Evolutionary conservation across 768 basidiomycete genomes (phyloP).

Genomic region (Serendipita indica): DNA sequence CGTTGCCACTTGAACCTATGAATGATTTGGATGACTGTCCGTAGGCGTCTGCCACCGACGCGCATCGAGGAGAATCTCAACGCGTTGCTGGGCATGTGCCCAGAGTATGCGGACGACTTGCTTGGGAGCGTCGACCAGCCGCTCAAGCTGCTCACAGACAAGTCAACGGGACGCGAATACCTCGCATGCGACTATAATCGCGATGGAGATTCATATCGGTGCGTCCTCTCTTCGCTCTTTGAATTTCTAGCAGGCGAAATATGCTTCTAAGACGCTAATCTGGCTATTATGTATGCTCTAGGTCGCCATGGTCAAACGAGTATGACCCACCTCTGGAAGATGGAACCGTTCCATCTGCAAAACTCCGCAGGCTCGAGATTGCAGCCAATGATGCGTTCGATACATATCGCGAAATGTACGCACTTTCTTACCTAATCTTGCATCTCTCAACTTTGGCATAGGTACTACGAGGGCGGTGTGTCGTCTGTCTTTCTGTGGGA

Average conservation of each 20-base stretch:
- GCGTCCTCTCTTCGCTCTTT: slow-evolving; percentile 23
- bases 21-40: not conserved
- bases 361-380: slow-evolving; percentile 81
- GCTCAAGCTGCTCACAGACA: slow-evolving; percentile 65
- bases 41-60: slow-evolving; percentile 77
- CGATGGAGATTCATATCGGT: slow-evolving; percentile 86
- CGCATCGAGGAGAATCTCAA: slow-evolving; percentile 76
- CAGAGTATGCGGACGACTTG: slow-evolving; percentile 90
- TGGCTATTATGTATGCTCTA: slow-evolving; percentile 22
- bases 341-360: slow-evolving; percentile 70
- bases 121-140: slow-evolving; percentile 92
- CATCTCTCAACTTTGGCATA: slow-evolving; percentile 20
- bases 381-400: slow-evolving; percentile 94
- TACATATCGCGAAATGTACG: slow-evolving; percentile 87
- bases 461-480: slow-evolving; percentile 97
- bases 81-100: slow-evolving; percentile 65
- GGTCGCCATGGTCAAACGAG: slow-evolving; percentile 97
- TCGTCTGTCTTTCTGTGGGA: slow-evolving; percentile 98
- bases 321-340: slow-evolving; percentile 85
- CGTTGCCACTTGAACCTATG: too few relatives aligned
- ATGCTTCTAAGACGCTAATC: not conserved
- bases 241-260: too few relatives aligned
- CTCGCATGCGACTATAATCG: slow-evolving; percentile 89
- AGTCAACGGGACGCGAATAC: slow-evolving; percentile 71
- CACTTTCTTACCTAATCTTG: not conserved